Conservation (phyloP, 805 yeast genomes). For the Candida schatavii region DNA sequence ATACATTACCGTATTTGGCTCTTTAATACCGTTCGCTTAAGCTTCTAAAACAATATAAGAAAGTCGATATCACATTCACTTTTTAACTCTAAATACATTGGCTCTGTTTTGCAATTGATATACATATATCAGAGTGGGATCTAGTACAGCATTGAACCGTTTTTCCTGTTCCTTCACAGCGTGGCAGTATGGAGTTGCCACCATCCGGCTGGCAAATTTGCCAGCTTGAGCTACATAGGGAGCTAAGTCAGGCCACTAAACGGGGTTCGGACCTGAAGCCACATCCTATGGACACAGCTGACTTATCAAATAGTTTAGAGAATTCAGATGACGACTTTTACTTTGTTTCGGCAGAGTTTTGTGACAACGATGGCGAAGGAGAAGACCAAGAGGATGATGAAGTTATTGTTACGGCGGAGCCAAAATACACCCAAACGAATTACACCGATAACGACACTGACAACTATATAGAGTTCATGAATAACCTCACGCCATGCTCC, state of each 20-base stretch:
- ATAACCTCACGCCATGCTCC: slow-evolving; percentile 4
- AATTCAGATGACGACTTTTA: no score
- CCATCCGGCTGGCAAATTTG: neutral
- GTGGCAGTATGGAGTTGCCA: neutral
- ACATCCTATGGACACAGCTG: neutral
- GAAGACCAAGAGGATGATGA: neutral
- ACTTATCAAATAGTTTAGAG: no score
- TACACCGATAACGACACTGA: neutral
- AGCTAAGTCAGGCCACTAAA: slow-evolving; percentile 3
- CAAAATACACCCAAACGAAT: no score
- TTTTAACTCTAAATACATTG: neutral
- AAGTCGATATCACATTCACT: neutral
- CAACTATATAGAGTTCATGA: slow-evolving; percentile 3
- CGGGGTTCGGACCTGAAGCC: slow-evolving; percentile 3
- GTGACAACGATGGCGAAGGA: no score
- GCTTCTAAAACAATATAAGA: neutral
- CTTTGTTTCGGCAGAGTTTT: no score
- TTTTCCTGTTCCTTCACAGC: neutral
- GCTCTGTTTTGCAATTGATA: neutral
- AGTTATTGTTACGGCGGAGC: neutral
- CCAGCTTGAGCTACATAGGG: slow-evolving; percentile 1
- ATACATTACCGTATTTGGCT: no score
- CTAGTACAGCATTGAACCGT: no score
- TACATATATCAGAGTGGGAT: neutral
- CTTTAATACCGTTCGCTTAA: no score